Evolutionary conservation across 768 basidiomycete genomes (phyloP), one percentile per base, ranked within the genome.

Genomic region (Leucocoprinus sp.): DNA sequence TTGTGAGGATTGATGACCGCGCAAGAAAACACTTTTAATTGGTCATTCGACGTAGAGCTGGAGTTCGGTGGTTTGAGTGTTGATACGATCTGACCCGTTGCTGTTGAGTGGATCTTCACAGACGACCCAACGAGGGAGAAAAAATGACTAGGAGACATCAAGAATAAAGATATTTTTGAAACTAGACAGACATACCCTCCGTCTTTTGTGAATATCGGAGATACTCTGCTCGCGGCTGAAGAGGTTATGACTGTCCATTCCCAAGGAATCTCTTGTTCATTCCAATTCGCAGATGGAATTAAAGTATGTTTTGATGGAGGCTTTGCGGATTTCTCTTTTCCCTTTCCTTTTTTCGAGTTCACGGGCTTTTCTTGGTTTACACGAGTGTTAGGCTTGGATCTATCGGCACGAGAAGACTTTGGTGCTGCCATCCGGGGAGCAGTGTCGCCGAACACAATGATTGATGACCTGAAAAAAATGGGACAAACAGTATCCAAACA

Each of bases 161-260:
- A 50, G 26, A 49, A 47, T 19, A 36, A 43, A 38, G 27, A 31
- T 18, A 22, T n/a, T 37, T 22, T 7, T 4, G n/a, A 4, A 9
- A 29, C 49, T 31, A 36, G 37, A 17, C 42, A 37, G 42, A 54
- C 54, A 49, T 58, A 92, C 93, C 80, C 82, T 64, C 88, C 88
- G 64, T 97, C 92, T 61, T 74, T 84, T 22, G 91, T 90, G 62
- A 93, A 92, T 51, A 92, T 65, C 28, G 89, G 83, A 4, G 87
- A 75, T 29, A 74, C 71, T 50, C 67, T 74, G 53, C 74, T 84
- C 35, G 76, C 72, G 42, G 71, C 72, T 8, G 80, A 71, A 62
- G 88, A 84, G 29, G 85, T 78, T 47, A 92, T 68, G 38, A 76
- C 71, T 46, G 72, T 69, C 87, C 87, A 90, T 43, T 75, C 64